Evolutionary conservation across 495 filamentous ascomycete genomes (phyloP).

Genomic region (Penicillium bovifimosum): DNA sequence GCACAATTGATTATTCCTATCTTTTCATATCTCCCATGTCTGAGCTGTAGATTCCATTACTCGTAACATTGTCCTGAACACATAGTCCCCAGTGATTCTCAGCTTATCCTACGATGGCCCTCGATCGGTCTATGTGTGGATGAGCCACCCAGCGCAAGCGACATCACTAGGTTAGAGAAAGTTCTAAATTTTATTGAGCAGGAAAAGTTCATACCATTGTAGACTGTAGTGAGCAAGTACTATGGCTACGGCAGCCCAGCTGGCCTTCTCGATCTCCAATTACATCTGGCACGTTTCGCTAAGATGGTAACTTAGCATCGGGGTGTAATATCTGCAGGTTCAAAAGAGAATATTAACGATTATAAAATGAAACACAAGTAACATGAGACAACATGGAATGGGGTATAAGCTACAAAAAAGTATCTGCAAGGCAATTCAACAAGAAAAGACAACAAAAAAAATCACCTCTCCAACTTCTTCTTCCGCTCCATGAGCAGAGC

Average conservation of each 20-base stretch:
- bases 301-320: too few species aligned
- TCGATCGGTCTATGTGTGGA: too few species aligned
- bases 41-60: neutral
- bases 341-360: neutral
- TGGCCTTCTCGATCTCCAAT: too few species aligned
- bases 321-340: conserved; percentile 5
- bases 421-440: neutral
- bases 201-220: neutral
- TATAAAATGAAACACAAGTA: neutral
- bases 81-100: too few species aligned
- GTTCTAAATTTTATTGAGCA: neutral
- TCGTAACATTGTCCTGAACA: neutral
- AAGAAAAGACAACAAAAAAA: conserved; percentile 6
- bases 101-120: too few species aligned
- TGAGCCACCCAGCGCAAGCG: too few species aligned
- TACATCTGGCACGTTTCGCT: too few species aligned
- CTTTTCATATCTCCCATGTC: neutral
- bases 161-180: neutral
- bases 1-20: conserved; percentile 1
- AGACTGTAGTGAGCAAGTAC: neutral
- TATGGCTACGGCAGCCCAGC: neutral
- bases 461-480: conserved; percentile 41
- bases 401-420: conserved; percentile 5
- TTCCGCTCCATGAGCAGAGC: conserved; percentile 63
- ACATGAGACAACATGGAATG: neutral